Evolutionary conservation across 2,329 filamentous ascomycete genomes (phyloP), one percentile per base, ranked within the genome.

Genomic region (Raffaelea arxii): DNA sequence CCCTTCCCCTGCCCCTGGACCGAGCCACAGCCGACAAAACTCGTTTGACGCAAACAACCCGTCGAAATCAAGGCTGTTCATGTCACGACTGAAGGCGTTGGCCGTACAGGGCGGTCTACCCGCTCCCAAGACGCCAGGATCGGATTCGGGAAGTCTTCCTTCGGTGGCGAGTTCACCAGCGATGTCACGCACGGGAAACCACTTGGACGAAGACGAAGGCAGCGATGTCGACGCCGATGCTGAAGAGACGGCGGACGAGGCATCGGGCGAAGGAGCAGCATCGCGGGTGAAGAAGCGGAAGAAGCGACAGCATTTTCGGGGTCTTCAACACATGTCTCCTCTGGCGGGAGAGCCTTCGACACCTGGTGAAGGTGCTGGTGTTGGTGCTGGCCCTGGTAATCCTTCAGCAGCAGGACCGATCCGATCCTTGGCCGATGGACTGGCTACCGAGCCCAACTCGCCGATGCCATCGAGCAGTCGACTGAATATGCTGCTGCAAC

Each of bases 161-260:
- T 73, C 74, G 9, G 59, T 65, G 12, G 56, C 66, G 5, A 71
- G 62, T 52, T 77, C 77, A 11, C 75, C 78, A 3, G 68, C 66
- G 2, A 57, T 63, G 6, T 58, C 64, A 2, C 68, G 73, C 35
- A 65, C 67, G 25, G 65, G 67, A 25, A 54, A 51, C n/a, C 56
- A 58, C 41, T 19, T 46, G 11, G 49, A 70, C 38, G 68, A 70
- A 30, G 68, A 76, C 49, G 75, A 74, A 51, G 80, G 78, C 19
- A 86, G 80, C 19, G 46, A 54, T 19, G 48, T 44, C 2, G 52
- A 55, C 21, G 82, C 84, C 1, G 87, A 92, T 61, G 86, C 83
- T 2, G 90, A 94, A 60, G 87, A 92, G 59, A 94, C 88, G 39
- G 86, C 82, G 0, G 87, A 89, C 44, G 90, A 95, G 59, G 74